Evolutionary conservation across 2,329 filamentous ascomycete species (phyloP), one percentile per base, ranked within the genome.

Genomic region (Xylariaceae sp.): DNA sequence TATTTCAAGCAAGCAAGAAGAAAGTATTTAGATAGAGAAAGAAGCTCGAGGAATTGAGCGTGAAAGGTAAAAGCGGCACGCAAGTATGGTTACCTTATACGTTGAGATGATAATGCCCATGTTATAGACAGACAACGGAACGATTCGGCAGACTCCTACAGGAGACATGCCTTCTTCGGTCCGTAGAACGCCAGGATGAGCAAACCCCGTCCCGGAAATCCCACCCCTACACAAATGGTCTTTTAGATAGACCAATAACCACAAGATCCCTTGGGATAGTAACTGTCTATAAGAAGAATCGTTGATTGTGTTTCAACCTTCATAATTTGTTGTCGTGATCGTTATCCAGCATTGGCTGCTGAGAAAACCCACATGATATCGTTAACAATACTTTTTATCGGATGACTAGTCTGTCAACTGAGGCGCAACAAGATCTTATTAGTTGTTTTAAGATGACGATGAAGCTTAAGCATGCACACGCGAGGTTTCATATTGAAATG

Each of bases 381-480:
- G 14, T 10, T 10, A 37, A 12, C 32, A 37, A 3, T 14, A 37
- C 12, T 16, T 37, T 37, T 3, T 37, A 37, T 37, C 32, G 32
- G 12, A 37, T 14, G 32, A 37, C 32, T 37, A 37, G 32, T 10
- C 12, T 10, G 12, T 3, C 9, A 37, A 14, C 32, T 3, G 14
- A 37, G 5, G 14, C 12, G 32, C 3, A 16, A 37, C 6, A 10
- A 37, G 32, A 37, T 37, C 32, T 37, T 4, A 10, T 16, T 37
- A 37, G 40, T 44, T n/a, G 64, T 67, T 66, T 67, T 58, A 62
- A 47, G 50, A 59, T 56, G 62, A 46, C 55, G 65, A 67, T 67
- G 64, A 66, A 66, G 65, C 62, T 59, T 16, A 48, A 57, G 55
- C 56, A 44, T 50, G 41, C 52, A 54, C 40, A 26, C 44, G 48